Evolutionary conservation across 164 flowering plant genomes (phyloP), one percentile per base, ranked within the genome.

Genomic region (Tetrastigma voinierianum): DNA sequence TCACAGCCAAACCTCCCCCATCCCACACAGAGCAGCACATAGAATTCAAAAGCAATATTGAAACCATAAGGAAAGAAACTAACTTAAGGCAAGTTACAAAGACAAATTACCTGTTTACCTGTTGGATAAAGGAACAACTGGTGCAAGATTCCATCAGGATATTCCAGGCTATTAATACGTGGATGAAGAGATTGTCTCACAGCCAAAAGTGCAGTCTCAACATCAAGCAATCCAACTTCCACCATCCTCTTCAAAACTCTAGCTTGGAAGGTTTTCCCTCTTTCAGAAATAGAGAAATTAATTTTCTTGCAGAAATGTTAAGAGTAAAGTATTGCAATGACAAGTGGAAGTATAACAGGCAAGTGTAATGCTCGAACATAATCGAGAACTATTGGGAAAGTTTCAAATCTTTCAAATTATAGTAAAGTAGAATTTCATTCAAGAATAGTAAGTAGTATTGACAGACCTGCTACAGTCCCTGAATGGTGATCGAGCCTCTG

Each of bases 181-280:
- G 76, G 66, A 62, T 57, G 46, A 58, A 82, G 72, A 68, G 77
- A 71, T 46, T 82, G 74, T 24, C 66, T 69, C 55, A 76, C 59
- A 68, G 64, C 60, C 55, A 54, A 59, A 58, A 80, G 76, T 18
- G 80, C 86, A 56, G 77, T 67, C 61, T 69, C 70, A 17, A n/a
- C 57, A 68, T 80, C 83, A 74, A 82, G n/a, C n/a, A 72, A 65
- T 19, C 86, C 83, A 14, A 71, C 72, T 62, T 74, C 77, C 51
- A 82, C 82, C 86, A 82, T 82, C 76, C 74, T 78, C 68, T 78
- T 79, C 76, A 82, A 67, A 21, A 80, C 81, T 76, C 83, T 78
- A 58, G 80, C 83, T 74, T 82, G 86, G n/a, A 68, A 78, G 55
- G 32, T 64, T 54, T 72, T 82, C 64, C 82, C 86, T 67, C 86